Evolutionary conservation across 345 rosid genomes (phyloP).

Genomic region (thale cress (Arabidopsis thaliana)): DNA sequence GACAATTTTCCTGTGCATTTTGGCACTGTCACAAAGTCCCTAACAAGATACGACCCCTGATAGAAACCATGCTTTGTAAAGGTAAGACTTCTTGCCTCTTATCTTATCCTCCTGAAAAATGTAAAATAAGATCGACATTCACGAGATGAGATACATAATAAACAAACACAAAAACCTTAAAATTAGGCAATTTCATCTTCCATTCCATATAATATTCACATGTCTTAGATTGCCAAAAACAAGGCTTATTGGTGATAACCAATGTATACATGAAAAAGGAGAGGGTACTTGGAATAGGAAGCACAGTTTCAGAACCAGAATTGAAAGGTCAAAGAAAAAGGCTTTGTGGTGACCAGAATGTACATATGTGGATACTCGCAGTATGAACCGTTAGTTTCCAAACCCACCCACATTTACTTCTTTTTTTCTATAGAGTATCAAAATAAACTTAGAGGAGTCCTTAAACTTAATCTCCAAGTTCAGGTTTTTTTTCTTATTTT

Average conservation of each 20-base stretch:
- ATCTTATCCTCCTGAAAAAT: neutral
- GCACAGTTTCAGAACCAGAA: neutral
- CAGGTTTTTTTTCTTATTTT: neutral
- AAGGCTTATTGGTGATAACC: constrained; percentile 4
- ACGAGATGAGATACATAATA: neutral
- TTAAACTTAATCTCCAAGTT: neutral
- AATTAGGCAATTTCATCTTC: neutral
- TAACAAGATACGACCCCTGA: neutral
- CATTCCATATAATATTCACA: no score
- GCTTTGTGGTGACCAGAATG: no score
- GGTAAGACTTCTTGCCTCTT: neutral
- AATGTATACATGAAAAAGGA: neutral
- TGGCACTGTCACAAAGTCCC: neutral
- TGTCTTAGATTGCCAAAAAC: neutral
- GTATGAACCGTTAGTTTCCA: neutral
- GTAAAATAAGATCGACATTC: neutral
- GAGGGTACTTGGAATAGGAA: neutral
- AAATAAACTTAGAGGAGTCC: neutral
- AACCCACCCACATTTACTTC: neutral
- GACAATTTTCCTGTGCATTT: neutral
- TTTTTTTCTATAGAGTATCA: neutral
- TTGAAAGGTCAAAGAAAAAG: neutral
- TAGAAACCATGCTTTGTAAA: neutral
- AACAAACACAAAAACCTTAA: neutral
- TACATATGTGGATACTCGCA: no score